Percentiles rank a stretch among this genome's conserved stretches.
phyloP scores from a whole-genome alignment of 2,329 filamentous ascomycete genomes.

The Juglanconis juglandina region DNA sequence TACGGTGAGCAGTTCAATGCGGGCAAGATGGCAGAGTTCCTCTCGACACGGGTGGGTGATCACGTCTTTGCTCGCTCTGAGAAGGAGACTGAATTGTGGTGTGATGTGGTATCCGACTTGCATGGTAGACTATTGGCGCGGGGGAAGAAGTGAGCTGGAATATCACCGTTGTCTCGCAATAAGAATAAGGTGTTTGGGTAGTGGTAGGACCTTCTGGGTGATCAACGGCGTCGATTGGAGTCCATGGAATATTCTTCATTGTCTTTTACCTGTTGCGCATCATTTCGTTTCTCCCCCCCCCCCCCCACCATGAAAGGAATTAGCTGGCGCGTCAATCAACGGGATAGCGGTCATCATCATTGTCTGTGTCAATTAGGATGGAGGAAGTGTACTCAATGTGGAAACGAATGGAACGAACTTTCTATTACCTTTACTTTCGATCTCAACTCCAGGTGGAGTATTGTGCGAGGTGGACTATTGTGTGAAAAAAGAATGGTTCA shows the following conservation, averaged over 20 bases:
- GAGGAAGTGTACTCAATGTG: not conserved
- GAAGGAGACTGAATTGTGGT: conserved; percentile 45
- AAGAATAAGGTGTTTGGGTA: not conserved
- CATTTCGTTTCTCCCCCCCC: not conserved
- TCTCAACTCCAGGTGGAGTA: not conserved
- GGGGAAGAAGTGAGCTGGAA: conserved; percentile 42
- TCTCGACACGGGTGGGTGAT: conserved; percentile 52
- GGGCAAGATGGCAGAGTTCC: conserved; percentile 69
- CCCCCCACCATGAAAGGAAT: not conserved
- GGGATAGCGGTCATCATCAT: not conserved
- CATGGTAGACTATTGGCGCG: conserved; percentile 53
- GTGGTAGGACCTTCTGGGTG: not conserved
- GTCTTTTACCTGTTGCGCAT: too few species aligned
- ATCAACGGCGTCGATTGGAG: not conserved
- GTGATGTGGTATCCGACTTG: conserved; percentile 53
- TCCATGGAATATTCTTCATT: not conserved
- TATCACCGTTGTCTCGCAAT: not conserved
- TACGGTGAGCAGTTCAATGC: conserved; percentile 79
- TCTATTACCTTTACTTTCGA: not conserved
- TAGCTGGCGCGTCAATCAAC: not conserved
- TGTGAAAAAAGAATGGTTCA: not conserved
- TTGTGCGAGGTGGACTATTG: not conserved
- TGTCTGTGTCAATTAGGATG: not conserved
- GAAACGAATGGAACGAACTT: not conserved
- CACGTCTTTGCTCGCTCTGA: conserved; percentile 29